Base-by-base conservation (phyloP, 345 rosid genomes). In the Psidium guajava region DNA sequence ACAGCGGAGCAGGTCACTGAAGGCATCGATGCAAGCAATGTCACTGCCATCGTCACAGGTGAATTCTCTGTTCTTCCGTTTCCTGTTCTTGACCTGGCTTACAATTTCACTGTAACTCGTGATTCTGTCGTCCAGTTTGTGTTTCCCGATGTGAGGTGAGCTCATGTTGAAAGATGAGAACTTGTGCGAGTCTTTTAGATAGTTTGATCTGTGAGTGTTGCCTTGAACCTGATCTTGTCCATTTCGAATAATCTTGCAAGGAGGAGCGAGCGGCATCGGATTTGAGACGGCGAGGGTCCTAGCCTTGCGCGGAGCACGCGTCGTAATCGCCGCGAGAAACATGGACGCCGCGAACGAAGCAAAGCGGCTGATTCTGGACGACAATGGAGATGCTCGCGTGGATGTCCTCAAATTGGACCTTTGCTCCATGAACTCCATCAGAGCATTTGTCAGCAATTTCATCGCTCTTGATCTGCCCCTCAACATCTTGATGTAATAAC, bases 251-350 rank as follows among this genome's bases (percentile, higher is more conserved):
- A 49, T 14, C 52, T 47, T 47, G 84, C 82, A 87, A 97, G 99
- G 99, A 85, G 99, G 98, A 75, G 95, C 98, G 24, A 91, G 95
- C 86, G 99, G 99, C 82, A 97, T 97, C 57, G 99, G 99, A 28
- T 86, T 95, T 82, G 99, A 97, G 89, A 93, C 99, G 25, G 92
- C 96, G 85, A 92, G 98, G 91, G 98, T 97, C 16, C 77, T 97
- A 86, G 96, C 94, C 87, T 86, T 89, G 75, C 90, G 91, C 13
- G 89, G 89, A 82, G 99, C 93, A 16, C 99, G 90, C 86, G 97
- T 96, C 12, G 89, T 97, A 5, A 92, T 97, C 9, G 99, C 91
- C 0, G 98, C 95, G 42, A 94, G 99, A 89, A 96, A 95, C 92
- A 16, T 91, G 87, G 90, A 90, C n/a, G 95, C 97, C 83, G 98